Evolutionary conservation across 176 grass and related monocot genomes (phyloP).

Genomic region (Zea luxurians): DNA sequence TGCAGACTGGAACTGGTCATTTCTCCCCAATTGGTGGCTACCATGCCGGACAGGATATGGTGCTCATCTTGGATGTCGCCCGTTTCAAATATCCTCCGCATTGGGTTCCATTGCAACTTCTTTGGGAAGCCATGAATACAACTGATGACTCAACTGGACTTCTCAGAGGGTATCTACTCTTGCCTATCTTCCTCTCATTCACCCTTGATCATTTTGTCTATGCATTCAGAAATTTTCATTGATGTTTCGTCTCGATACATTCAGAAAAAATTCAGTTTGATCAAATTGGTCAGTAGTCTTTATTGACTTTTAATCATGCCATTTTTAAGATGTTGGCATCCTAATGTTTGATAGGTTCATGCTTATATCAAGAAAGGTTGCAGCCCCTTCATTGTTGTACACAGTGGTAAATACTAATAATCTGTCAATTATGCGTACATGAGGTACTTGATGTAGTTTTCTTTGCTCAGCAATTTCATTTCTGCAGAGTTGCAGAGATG

Average conservation of each 20-base stretch:
- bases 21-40: conserved; percentile 95
- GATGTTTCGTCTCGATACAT: background rate
- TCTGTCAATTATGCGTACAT: conserved; percentile 4
- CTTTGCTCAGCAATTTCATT: conserved; percentile 25
- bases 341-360: conserved; percentile 70
- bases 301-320: background rate
- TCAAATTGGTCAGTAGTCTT: background rate
- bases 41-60: conserved; percentile 79
- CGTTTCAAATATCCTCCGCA: conserved; percentile 97
- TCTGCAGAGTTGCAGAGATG: conserved; percentile 70
- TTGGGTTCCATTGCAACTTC: conserved; percentile 82
- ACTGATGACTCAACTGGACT: conserved; percentile 75
- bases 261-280: background rate
- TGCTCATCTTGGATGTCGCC: conserved; percentile 85
- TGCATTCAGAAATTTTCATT: conserved; percentile 4
- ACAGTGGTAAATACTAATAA: conserved; percentile 65
- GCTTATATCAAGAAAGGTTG: conserved; percentile 62
- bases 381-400: conserved; percentile 66
- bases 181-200: background rate
- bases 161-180: conserved; percentile 63
- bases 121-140: conserved; percentile 95
- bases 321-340: conserved; percentile 34
- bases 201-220: background rate
- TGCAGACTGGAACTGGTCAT: conserved; percentile 90
- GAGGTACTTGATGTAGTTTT: background rate